Percentiles rank a stretch among this genome's conserved stretches.
Evolutionary conservation across 768 basidiomycete species (phyloP).

Genomic region (Mycena filopes): DNA sequence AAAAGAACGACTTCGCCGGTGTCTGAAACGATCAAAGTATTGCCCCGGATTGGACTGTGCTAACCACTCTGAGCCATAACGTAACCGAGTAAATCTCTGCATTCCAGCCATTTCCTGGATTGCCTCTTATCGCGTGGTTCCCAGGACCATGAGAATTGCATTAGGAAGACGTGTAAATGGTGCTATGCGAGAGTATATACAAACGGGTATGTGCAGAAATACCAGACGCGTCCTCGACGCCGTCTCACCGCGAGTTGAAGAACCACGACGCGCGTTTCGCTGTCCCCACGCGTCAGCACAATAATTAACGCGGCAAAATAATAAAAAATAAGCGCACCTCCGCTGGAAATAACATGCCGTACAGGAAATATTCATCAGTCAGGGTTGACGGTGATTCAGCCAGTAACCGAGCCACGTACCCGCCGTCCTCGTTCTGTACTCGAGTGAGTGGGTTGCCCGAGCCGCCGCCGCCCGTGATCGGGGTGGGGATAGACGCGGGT

Average conservation of each 20-base stretch:
- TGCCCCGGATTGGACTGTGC: background rate
- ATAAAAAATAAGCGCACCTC: slow-evolving; percentile 48
- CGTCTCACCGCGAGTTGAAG: slow-evolving; percentile 85
- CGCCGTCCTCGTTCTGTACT: slow-evolving; percentile 84
- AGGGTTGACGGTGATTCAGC: slow-evolving; percentile 34
- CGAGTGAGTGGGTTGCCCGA: slow-evolving; percentile 74
- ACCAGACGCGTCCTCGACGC: slow-evolving; percentile 13
- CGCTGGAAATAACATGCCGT: slow-evolving; percentile 42
- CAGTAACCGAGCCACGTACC: slow-evolving; percentile 54
- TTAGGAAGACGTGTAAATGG: slow-evolving; percentile 26
- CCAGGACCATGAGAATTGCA: slow-evolving; percentile 30
- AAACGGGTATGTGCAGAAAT: slow-evolving; percentile 40
- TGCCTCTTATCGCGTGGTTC: slow-evolving; percentile 21
- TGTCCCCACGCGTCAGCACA: slow-evolving; percentile 45
- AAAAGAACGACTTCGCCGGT: background rate
- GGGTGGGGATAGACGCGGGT: slow-evolving; percentile 51
- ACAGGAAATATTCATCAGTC: slow-evolving; percentile 36
- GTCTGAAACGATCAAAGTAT: slow-evolving; percentile 4
- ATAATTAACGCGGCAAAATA: slow-evolving; percentile 35
- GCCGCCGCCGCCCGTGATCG: slow-evolving; percentile 55
- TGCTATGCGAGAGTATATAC: slow-evolving; percentile 40
- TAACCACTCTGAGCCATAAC: background rate
- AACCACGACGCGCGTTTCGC: slow-evolving; percentile 96
- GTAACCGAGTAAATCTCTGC: slow-evolving; percentile 6
- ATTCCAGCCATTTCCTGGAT: slow-evolving; percentile 22